Percentiles rank a stretch among this genome's conserved stretches.
phyloP scores from a whole-genome alignment of 2,329 filamentous ascomycete species.

The Fusarium anguioides region DNA sequence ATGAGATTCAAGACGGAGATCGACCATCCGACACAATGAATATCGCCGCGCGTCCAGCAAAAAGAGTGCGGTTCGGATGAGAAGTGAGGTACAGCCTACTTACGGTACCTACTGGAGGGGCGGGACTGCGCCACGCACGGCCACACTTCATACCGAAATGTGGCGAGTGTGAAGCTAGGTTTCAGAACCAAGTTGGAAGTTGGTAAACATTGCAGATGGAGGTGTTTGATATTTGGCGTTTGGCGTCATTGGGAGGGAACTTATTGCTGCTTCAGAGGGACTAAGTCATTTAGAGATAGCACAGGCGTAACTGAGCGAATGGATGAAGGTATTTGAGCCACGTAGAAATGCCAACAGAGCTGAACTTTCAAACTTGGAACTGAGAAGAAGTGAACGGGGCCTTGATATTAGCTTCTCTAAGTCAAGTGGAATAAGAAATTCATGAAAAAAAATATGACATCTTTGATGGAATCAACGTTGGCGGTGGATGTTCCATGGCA shows the following conservation, averaged over 20 bases:
- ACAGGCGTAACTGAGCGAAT: neutral
- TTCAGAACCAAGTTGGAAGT: slow-evolving; percentile 39
- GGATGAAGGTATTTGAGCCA: neutral
- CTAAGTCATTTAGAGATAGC: neutral
- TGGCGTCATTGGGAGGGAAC: slow-evolving; percentile 26
- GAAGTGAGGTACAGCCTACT: slow-evolving; percentile 19
- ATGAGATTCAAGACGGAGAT: slow-evolving; percentile 11
- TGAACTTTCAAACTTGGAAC: slow-evolving; percentile 8
- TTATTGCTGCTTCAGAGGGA: neutral
- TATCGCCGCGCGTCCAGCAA: slow-evolving; percentile 43
- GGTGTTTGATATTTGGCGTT: slow-evolving; percentile 6
- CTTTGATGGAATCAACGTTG: neutral
- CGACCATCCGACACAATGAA: slow-evolving; percentile 26
- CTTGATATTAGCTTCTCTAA: slow-evolving; percentile 10
- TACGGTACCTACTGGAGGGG: neutral
- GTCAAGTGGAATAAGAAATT: slow-evolving; percentile 2
- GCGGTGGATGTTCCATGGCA: neutral
- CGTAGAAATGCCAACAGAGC: neutral
- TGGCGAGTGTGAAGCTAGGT: slow-evolving; percentile 23
- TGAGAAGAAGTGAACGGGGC: slow-evolving; percentile 13
- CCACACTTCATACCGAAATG: slow-evolving; percentile 23
- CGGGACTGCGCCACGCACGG: slow-evolving; percentile 22
- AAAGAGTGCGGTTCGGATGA: slow-evolving; percentile 47
- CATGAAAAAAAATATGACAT: slow-evolving; percentile 32
- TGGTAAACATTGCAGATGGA: slow-evolving; percentile 24